Conservation (phyloP, 1,284 basidiomycete genomes). For the Abortiporus biennis region DNA sequence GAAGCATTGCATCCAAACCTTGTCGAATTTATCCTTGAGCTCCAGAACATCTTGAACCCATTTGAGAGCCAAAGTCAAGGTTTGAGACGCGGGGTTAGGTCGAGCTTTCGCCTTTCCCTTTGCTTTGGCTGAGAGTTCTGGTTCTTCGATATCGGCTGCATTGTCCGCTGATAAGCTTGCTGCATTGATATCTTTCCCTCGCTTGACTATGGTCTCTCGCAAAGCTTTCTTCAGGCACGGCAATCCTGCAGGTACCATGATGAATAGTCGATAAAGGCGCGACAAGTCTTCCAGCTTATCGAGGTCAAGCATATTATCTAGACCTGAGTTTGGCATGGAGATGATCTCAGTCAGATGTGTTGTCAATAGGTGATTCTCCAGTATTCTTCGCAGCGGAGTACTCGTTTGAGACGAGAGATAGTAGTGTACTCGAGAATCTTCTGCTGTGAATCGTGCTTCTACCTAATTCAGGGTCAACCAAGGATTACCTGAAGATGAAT, state of each 20-base stretch:
- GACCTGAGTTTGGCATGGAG: slow-evolving; percentile 78
- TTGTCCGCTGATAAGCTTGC: no score
- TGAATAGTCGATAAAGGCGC: slow-evolving; percentile 79
- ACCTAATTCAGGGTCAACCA: slow-evolving; percentile 48
- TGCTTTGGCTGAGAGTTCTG: slow-evolving; percentile 33
- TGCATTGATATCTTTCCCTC: slow-evolving; percentile 80
- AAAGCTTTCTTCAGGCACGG: slow-evolving; percentile 63
- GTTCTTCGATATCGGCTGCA: no score
- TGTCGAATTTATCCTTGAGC: slow-evolving; percentile 89
- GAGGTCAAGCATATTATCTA: slow-evolving; percentile 85
- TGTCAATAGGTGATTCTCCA: slow-evolving; percentile 76
- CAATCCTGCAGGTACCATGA: slow-evolving; percentile 66
- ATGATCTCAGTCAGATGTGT: slow-evolving; percentile 76
- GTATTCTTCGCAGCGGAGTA: slow-evolving; percentile 63
- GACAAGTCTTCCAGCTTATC: slow-evolving; percentile 76
- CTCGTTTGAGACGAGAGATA: slow-evolving; percentile 82
- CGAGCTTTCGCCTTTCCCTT: slow-evolving; percentile 61
- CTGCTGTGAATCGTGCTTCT: slow-evolving; percentile 78
- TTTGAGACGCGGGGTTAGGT: slow-evolving; percentile 36
- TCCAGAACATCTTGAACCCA: slow-evolving; percentile 95
- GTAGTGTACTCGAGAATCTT: slow-evolving; percentile 84
- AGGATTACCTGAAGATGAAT: not conserved
- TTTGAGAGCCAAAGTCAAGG: slow-evolving; percentile 61
- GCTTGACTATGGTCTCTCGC: slow-evolving; percentile 68
- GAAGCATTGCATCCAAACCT: slow-evolving; percentile 70